These are phyloP conservation scores for Candida sanyaensis DNA, from an alignment of 1,139 yeast genomes.

Conservation along the genomic window DNA sequence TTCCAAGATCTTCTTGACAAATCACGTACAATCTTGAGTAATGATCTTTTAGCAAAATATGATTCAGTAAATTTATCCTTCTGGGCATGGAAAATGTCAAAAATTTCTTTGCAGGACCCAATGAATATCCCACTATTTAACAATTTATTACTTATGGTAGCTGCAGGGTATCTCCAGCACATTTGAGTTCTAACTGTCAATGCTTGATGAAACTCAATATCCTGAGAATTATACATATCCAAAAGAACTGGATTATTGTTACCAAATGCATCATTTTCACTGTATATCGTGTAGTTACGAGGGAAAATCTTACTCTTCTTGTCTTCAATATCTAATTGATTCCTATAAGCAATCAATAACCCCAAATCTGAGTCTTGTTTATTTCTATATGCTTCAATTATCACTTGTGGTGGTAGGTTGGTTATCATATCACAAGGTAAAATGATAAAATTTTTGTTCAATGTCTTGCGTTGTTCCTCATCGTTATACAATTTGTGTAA, in stretches of 20 bases:
- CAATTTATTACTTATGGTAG: slow-evolving; percentile 73
- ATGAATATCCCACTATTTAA: slow-evolving; percentile 81
- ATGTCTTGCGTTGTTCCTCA: slow-evolving; percentile 8
- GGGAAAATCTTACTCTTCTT: slow-evolving; percentile 61
- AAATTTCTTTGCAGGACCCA: slow-evolving; percentile 56
- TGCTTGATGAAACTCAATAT: slow-evolving; percentile 67
- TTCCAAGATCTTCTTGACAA: slow-evolving; percentile 91
- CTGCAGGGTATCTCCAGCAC: slow-evolving; percentile 84
- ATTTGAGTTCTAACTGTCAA: slow-evolving; percentile 80
- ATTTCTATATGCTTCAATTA: slow-evolving; percentile 81
- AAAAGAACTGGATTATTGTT: slow-evolving; percentile 56
- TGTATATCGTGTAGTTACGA: slow-evolving; percentile 49
- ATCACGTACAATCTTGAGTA: slow-evolving; percentile 77
- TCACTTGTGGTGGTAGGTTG: slow-evolving; percentile 85
- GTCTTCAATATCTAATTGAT: slow-evolving; percentile 73
- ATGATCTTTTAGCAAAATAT: slow-evolving; percentile 48
- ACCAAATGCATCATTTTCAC: slow-evolving; percentile 44
- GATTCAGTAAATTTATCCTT: slow-evolving; percentile 35
- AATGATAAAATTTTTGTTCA: slow-evolving; percentile 57
- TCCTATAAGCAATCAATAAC: slow-evolving; percentile 69
- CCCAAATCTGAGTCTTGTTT: slow-evolving; percentile 67
- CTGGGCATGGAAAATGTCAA: slow-evolving; percentile 34
- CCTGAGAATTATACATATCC: slow-evolving; percentile 68
- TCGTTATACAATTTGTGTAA: slow-evolving; percentile 34
- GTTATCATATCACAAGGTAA: slow-evolving; percentile 94